A percentile compares a stretch with the other conserved stretches of the same genome.
Evolutionary conservation across 2,329 filamentous ascomycete genomes (phyloP).

Genomic region (Venturia nashicola): DNA sequence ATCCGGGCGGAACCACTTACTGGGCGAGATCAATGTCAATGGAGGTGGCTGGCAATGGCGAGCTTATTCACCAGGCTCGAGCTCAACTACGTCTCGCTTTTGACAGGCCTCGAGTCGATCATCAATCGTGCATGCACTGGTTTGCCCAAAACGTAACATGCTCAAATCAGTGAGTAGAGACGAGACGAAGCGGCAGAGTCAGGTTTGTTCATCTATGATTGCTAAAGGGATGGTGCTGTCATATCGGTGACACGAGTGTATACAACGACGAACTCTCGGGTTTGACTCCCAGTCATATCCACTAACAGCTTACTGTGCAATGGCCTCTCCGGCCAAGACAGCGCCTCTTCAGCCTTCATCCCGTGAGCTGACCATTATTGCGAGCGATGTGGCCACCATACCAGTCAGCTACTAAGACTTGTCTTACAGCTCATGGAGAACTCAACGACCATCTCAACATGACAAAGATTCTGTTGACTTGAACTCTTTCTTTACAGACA

Average conservation of each 20-base stretch:
- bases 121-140: not conserved
- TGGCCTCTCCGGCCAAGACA: not conserved
- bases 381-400: not conserved
- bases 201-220: not conserved
- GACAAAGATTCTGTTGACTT: not conserved
- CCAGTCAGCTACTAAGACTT: not conserved
- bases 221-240: not conserved
- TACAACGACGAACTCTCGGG: not conserved
- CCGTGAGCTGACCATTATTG: not conserved
- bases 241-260: not conserved
- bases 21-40: not conserved
- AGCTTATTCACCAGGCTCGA: conserved; percentile 1
- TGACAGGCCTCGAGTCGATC: not conserved
- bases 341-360: not conserved
- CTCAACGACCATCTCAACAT: not conserved
- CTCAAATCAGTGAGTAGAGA: not conserved
- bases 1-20: not conserved
- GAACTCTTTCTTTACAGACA: not conserved
- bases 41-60: not conserved
- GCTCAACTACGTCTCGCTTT: not conserved
- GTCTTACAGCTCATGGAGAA: not conserved
- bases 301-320: not conserved
- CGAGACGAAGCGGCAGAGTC: not conserved
- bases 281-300: not conserved
- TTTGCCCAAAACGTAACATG: not conserved